Evolutionary conservation across 1,284 basidiomycete genomes (phyloP).

Genomic region (Ceratobasidium theobromae): DNA sequence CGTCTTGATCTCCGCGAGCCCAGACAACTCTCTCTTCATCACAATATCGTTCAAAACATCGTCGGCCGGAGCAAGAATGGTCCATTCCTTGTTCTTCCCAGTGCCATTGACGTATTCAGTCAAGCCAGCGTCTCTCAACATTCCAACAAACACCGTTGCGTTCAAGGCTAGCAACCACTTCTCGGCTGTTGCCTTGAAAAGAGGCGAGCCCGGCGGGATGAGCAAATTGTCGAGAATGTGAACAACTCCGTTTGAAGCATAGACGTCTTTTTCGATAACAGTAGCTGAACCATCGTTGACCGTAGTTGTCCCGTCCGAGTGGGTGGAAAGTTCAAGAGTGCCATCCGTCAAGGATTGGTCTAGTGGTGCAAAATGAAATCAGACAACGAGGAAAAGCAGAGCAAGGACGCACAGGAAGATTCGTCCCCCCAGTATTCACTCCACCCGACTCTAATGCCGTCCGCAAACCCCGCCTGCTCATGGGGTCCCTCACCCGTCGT

Average conservation of each 20-base stretch:
- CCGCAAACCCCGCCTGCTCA: conserved; percentile 42
- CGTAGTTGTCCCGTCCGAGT: conserved; percentile 9
- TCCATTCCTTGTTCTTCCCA: conserved; percentile 59
- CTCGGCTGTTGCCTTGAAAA: conserved; percentile 82
- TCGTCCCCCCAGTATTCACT: conserved; percentile 36
- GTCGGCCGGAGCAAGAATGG: conserved; percentile 87
- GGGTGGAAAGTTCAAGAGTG: background rate
- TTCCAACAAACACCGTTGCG: conserved; percentile 86
- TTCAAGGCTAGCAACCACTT: conserved; percentile 89
- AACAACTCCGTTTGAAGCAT: conserved; percentile 92
- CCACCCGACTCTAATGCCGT: conserved; percentile 34
- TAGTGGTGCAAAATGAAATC: background rate
- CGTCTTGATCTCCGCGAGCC: conserved; percentile 50
- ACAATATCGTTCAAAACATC: conserved; percentile 61
- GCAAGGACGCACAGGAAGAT: conserved; percentile 17
- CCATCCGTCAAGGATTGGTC: conserved; percentile 16
- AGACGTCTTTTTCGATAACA: conserved; percentile 73
- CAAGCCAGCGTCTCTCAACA: conserved; percentile 81
- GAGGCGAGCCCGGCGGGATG: conserved; percentile 63
- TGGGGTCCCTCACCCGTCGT: conserved; percentile 53
- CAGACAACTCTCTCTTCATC: background rate
- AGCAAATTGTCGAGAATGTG: conserved; percentile 87
- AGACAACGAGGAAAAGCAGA: background rate
- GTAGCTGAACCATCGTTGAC: conserved; percentile 25
- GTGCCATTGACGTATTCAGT: conserved; percentile 77